Percentiles rank a stretch among this genome's conserved stretches.
Conservation (phyloP, 2,329 filamentous ascomycete species). For the Cercospora sp. region DNA sequence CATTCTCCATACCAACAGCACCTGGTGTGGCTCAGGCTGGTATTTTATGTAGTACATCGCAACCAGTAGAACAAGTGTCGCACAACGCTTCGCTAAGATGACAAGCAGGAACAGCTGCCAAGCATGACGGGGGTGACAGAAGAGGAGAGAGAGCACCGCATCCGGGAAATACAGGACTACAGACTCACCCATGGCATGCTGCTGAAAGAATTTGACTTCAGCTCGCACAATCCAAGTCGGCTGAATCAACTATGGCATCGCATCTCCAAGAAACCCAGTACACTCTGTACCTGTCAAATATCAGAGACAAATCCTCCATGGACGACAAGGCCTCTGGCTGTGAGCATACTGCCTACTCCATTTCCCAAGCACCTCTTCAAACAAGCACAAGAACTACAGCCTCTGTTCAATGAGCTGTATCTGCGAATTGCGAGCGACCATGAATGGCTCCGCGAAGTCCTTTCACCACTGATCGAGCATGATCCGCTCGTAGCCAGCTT, state of each 20-base stretch:
- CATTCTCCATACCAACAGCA: neutral
- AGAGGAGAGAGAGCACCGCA: conserved; percentile 25
- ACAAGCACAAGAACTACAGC: conserved; percentile 57
- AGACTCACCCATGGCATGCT: conserved; percentile 46
- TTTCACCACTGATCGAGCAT: conserved; percentile 37
- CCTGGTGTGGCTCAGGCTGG: neutral
- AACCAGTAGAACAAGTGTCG: neutral
- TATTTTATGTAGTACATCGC: neutral
- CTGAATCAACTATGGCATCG: neutral
- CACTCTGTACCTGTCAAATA: neutral
- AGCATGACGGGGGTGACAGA: conserved; percentile 5
- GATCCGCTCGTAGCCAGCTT: conserved; percentile 42
- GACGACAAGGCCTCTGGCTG: conserved; percentile 37
- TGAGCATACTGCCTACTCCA: conserved; percentile 40
- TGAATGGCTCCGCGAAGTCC: conserved; percentile 39
- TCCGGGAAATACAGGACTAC: conserved; percentile 44
- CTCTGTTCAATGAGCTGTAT: conserved; percentile 58
- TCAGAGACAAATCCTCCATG: conserved; percentile 22
- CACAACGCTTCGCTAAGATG: conserved; percentile 5
- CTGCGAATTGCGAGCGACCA: conserved; percentile 52
- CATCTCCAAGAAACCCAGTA: neutral
- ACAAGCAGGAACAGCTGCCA: neutral
- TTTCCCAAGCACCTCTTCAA: conserved; percentile 40
- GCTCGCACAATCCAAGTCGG: neutral
- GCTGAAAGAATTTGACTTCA: conserved; percentile 35